Percentiles rank a stretch among this genome's conserved stretches.
These are phyloP conservation scores for Tetragonia tetragonoides DNA, from an alignment of 148 eudicot genomes.

Conservation along the genomic window DNA sequence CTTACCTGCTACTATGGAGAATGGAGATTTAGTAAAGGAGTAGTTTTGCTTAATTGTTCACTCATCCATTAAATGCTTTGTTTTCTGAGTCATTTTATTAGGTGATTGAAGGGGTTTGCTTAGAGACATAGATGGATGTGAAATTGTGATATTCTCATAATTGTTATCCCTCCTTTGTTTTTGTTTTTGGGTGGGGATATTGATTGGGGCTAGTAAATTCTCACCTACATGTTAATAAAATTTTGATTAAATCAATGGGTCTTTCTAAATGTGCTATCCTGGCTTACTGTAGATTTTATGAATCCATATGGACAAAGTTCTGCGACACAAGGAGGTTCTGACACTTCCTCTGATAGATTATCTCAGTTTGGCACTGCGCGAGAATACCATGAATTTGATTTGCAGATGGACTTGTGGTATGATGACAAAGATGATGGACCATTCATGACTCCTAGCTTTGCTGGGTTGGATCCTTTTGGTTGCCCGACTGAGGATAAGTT, in stretches of 20 bases:
- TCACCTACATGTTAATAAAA: slow-evolving; percentile 6
- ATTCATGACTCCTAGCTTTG: slow-evolving; percentile 55
- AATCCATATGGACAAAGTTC: slow-evolving; percentile 78
- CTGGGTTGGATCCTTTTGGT: slow-evolving; percentile 45
- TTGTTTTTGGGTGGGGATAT: not conserved
- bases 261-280: slow-evolving; percentile 5
- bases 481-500: slow-evolving; percentile 87
- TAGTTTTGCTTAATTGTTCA: slow-evolving; percentile 11
- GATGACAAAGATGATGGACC: slow-evolving; percentile 81
- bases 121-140: slow-evolving; percentile 2
- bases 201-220: slow-evolving; percentile 4
- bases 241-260: not conserved
- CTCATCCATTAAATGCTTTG: slow-evolving; percentile 1
- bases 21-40: not conserved
- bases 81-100: too few species aligned
- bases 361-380: slow-evolving; percentile 97
- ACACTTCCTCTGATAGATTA: slow-evolving; percentile 82
- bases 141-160: not conserved
- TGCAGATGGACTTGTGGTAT: slow-evolving; percentile 86
- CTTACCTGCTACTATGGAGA: not conserved
- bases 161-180: not conserved
- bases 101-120: not conserved
- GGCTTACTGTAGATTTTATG: slow-evolving; percentile 57
- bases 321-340: slow-evolving; percentile 51
- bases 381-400: slow-evolving; percentile 87